Conservation (phyloP, 1,284 basidiomycete genomes). For the Erythrobasidium hasegawianum region DNA sequence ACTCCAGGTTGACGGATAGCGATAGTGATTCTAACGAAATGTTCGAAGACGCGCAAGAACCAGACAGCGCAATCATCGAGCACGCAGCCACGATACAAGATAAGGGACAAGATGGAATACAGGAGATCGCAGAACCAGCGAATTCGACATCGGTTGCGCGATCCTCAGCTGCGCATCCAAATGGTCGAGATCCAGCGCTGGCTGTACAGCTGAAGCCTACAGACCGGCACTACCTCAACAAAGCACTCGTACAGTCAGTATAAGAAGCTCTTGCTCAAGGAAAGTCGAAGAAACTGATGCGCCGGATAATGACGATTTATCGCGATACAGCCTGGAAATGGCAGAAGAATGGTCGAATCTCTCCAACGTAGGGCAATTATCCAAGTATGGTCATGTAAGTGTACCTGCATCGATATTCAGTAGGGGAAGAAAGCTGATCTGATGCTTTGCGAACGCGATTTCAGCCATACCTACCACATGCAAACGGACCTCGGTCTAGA, state of each 20-base stretch:
- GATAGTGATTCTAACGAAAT: too few relatives aligned
- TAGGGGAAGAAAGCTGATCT: neutral
- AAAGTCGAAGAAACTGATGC: neutral
- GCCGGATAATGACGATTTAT: neutral
- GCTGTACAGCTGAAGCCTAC: neutral
- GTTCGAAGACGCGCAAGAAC: too few relatives aligned
- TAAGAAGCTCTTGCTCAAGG: neutral
- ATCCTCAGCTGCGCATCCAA: neutral
- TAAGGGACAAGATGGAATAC: too few relatives aligned
- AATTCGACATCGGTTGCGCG: too few relatives aligned
- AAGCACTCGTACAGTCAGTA: constrained; percentile 6
- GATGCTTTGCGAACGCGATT: neutral
- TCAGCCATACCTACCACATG: neutral
- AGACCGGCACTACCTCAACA: constrained; percentile 7
- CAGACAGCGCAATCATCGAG: too few relatives aligned
- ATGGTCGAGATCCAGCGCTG: neutral
- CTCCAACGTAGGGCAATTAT: neutral
- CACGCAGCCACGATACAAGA: too few relatives aligned
- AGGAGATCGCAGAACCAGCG: too few relatives aligned
- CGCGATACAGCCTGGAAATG: constrained; percentile 3
- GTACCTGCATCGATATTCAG: too few relatives aligned
- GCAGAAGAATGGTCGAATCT: constrained; percentile 1
- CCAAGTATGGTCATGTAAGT: neutral
- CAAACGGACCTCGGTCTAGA: neutral
- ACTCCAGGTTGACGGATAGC: too few relatives aligned